These are phyloP conservation scores for Rhodotorula mucilaginosa DNA, from an alignment of 1,284 basidiomycete species.

Conservation along the genomic window DNA sequence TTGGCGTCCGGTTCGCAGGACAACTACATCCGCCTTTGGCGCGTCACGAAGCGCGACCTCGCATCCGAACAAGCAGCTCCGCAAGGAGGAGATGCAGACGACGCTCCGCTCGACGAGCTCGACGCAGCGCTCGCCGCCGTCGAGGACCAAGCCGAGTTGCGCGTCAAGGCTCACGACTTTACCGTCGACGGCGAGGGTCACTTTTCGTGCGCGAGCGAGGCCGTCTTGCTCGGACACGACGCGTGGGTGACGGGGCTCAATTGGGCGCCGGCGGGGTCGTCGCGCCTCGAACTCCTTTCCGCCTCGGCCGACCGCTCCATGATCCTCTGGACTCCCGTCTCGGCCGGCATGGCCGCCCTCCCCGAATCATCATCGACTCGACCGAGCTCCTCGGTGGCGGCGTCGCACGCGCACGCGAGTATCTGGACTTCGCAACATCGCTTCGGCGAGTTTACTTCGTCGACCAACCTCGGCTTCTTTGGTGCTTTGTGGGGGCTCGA, in stretches of 20 bases:
- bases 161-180: slow-evolving; percentile 37
- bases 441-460: slow-evolving; percentile 86
- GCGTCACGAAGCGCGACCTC: slow-evolving; percentile 48
- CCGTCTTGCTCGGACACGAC: slow-evolving; percentile 87
- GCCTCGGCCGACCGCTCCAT: slow-evolving; percentile 60
- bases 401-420: slow-evolving; percentile 40
- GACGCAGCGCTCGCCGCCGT: slow-evolving; percentile 52
- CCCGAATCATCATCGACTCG: neutral
- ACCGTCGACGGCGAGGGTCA: slow-evolving; percentile 27
- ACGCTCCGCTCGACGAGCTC: slow-evolving; percentile 20
- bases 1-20: slow-evolving; percentile 92
- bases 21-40: slow-evolving; percentile 85
- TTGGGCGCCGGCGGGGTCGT: slow-evolving; percentile 61
- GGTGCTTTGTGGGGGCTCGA: slow-evolving; percentile 70
- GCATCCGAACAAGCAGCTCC: neutral
- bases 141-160: slow-evolving; percentile 27
- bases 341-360: slow-evolving; percentile 47
- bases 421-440: slow-evolving; percentile 84
- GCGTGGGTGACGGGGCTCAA: slow-evolving; percentile 79
- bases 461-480: slow-evolving; percentile 72
- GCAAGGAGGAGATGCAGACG: no score
- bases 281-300: slow-evolving; percentile 65
- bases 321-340: slow-evolving; percentile 73
- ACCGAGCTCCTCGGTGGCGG: slow-evolving; percentile 45
- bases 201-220: slow-evolving; percentile 71